Conservation (phyloP, 352 stramenopile genomes). For the Ophiocytium majus region DNA sequence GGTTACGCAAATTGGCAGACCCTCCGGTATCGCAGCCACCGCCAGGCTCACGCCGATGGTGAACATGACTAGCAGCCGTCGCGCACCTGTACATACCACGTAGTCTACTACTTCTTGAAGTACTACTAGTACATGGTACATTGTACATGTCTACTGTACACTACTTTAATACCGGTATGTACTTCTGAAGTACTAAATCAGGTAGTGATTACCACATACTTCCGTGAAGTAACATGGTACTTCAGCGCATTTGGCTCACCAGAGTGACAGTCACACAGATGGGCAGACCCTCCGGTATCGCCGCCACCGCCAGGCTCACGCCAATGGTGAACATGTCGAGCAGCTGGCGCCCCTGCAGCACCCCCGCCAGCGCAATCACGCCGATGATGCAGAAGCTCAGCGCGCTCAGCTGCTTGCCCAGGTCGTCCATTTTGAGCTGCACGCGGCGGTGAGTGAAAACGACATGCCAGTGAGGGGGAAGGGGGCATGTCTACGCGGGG, state of each 20-base stretch:
- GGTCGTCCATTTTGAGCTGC: conserved; percentile 86
- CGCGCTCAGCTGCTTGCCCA: conserved; percentile 89
- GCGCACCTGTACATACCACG: too few species aligned
- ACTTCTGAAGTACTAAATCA: too few species aligned
- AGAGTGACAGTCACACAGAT: conserved; percentile 95
- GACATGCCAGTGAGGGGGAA: too few species aligned
- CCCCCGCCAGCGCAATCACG: conserved; percentile 86
- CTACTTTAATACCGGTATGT: too few species aligned
- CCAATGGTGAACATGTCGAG: conserved; percentile 93
- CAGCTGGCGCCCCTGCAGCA: conserved; percentile 81
- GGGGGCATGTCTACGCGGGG: too few species aligned
- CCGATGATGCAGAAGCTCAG: conserved; percentile 86
- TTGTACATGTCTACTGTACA: too few species aligned
- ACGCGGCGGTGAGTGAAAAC: too few species aligned
- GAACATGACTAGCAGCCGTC: conserved; percentile 88
- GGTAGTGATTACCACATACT: too few species aligned
- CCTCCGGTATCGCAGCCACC: conserved; percentile 93
- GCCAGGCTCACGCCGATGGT: conserved; percentile 93
- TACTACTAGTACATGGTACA: too few species aligned
- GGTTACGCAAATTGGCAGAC: conserved; percentile 94
- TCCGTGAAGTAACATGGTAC: too few species aligned
- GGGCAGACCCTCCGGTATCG: conserved; percentile 90
- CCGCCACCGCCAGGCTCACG: conserved; percentile 92
- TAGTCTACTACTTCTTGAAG: too few species aligned
- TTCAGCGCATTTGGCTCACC: too few species aligned